Base-by-base conservation (phyloP, 768 basidiomycete genomes). In the Termitomyces sp. region DNA sequence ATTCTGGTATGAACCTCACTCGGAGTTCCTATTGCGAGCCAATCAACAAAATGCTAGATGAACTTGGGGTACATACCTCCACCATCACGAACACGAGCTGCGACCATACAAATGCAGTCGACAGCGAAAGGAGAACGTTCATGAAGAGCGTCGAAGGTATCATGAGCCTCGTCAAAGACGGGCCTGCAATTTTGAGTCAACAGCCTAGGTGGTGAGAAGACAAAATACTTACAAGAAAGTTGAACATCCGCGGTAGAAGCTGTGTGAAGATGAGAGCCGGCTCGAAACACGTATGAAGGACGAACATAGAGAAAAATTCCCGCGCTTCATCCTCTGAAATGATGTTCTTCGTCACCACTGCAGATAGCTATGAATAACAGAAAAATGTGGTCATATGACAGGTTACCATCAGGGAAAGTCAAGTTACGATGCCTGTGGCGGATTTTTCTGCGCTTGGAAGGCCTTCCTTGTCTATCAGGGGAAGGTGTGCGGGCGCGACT, bases 41-140 rank as follows among this genome's bases (percentile, higher is more conserved):
- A 18, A 20, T 44, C 55, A 59, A 58, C 60, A 45, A 44, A 42
- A 20, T 42, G 30, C 2, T 9, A 26, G 22, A 43, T 36, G 38
- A 6, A 35, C 14, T n/a, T 22, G 4, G 24, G 51, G 20, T 20
- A 64, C 82, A 61, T 63, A 90, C 90, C 89, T 66, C 94, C 94
- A 30, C 92, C 94, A 69, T 96, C 94, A 56, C 91, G 84, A 35
- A 94, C 91, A 58, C 88, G 84, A 13, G 93, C 88, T 3, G 92
- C 94, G 38, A 95, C 92, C 87, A 94, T 92, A 68, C 94, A 94
- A 35, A 98, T 95, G 22, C 87, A 85, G 63, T 95, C 86, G 24
- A 98, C 87, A 43, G 92, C 92, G 72, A 96, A 97, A 0, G 94
- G 95, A 53, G 94, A 96, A 48, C 94, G 86, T 57, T 88, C 83